phyloP scores from a whole-genome alignment of 257 asterid genomes.

The Nicotiana sylvestris region DNA sequence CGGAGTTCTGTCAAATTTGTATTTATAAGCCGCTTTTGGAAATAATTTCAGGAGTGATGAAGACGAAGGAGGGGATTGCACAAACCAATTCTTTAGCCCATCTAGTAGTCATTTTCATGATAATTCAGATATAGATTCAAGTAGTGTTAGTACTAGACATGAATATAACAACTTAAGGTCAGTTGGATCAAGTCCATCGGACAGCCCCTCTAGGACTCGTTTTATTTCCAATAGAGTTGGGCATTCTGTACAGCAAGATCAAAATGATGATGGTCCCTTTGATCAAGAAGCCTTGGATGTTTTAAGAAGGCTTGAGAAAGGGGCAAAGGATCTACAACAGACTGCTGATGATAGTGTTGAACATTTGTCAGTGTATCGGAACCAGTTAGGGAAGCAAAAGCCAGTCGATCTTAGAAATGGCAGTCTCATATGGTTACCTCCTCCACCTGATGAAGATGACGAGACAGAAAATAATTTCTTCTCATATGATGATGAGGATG shows the following conservation, averaged over 20 bases:
- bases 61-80: slow-evolving; percentile 65
- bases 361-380: slow-evolving; percentile 28
- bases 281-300: slow-evolving; percentile 41
- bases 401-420: slow-evolving; percentile 62
- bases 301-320: slow-evolving; percentile 53
- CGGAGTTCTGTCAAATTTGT: not conserved
- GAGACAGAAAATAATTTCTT: slow-evolving; percentile 54
- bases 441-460: slow-evolving; percentile 56
- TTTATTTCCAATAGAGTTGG: slow-evolving; percentile 47
- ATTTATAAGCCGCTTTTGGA: not conserved
- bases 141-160: slow-evolving; percentile 68
- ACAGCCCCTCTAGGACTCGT: slow-evolving; percentile 73
- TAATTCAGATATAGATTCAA: slow-evolving; percentile 60
- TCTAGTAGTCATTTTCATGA: slow-evolving; percentile 55
- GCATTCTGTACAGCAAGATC: slow-evolving; percentile 61
- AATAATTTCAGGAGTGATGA: slow-evolving; percentile 61
- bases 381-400: slow-evolving; percentile 41
- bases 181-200: slow-evolving; percentile 75
- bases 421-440: slow-evolving; percentile 81
- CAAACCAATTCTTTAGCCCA: slow-evolving; percentile 46
- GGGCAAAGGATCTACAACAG: slow-evolving; percentile 31
- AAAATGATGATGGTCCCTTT: slow-evolving; percentile 38
- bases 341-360: slow-evolving; percentile 32
- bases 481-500: slow-evolving; percentile 73
- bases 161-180: slow-evolving; percentile 54